Evolutionary conservation across 805 yeast species (phyloP), one percentile per base, ranked within the genome.

Genomic region (Saccharomycopsis guyanensis): DNA sequence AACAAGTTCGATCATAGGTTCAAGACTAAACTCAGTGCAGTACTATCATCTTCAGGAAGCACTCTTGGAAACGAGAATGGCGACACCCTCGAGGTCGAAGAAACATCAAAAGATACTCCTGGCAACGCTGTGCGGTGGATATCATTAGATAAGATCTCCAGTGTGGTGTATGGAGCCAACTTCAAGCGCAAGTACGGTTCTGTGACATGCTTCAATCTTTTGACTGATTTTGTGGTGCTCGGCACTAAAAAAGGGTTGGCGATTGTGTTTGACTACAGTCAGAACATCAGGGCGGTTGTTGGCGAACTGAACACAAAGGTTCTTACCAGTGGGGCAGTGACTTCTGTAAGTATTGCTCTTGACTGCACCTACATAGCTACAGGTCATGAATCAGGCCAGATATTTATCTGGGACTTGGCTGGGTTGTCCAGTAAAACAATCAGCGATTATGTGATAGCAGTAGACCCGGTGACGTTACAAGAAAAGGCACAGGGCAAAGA

Each of bases 171-270:
- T 29, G 40, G 39, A 19, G 15, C 44, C 25, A 32, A 27, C 23
- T 50, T 43, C 41, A 43, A 25, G 18, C 12, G 35, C 16, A 50
- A 50, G 18, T 69, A 71, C 54, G 89, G 91, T 0, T 12, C 5
- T 6, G 67, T 71, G 1, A 77, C 82, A 0, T 65, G 75, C 0
- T 59, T 68, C 22, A 55, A 78, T 12, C 59, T 67, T 0, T 66
- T 73, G 0, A 68, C 74, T 7, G 71, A 67, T 29, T 55, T 71
- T 27, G 65, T 82, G 5, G 77, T 77, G 0, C 55, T 88, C 5
- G 96, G 95, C 2, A 88, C 96, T 0, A 56, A 72, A 0, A 73
- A 72, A 42, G 95, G 95, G 1, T 65, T 60, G 32, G 66, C 86
- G 0, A 60, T 85, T 3, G 67, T 83, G 3, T 88, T 86, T 60